These are phyloP conservation scores for Lagerstroemia speciosa DNA, from an alignment of 345 rosid genomes.

Conservation along the genomic window DNA sequence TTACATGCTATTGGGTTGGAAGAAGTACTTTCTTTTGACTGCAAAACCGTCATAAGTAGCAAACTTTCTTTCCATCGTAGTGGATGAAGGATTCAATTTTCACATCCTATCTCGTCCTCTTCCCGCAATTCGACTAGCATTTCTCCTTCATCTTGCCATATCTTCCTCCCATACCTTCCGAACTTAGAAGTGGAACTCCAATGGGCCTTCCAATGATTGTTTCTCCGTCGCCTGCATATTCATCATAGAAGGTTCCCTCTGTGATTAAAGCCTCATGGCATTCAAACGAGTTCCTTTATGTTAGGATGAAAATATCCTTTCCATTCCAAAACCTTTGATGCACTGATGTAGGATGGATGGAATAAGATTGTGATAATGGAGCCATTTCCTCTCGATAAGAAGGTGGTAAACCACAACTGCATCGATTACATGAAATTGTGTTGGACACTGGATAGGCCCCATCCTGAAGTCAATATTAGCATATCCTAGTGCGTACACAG, in stretches of 20 bases:
- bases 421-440: background rate
- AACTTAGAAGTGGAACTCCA: background rate
- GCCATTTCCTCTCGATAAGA: background rate
- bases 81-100: too few relatives aligned
- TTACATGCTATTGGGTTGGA: too few relatives aligned
- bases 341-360: background rate
- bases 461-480: background rate
- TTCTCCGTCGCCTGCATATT: background rate
- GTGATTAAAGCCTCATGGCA: background rate
- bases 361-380: background rate
- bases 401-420: background rate
- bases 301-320: background rate
- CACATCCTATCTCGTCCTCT: too few relatives aligned
- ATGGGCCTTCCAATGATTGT: background rate
- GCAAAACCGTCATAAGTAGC: too few relatives aligned
- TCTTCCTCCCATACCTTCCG: background rate
- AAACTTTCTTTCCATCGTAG: too few relatives aligned
- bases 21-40: too few relatives aligned
- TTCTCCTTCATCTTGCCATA: too few relatives aligned
- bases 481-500: background rate
- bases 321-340: background rate
- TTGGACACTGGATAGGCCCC: background rate
- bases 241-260: background rate
- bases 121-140: background rate
- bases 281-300: background rate